A percentile compares a stretch with the other conserved stretches of the same genome.
Evolutionary conservation across 1,284 basidiomycete genomes (phyloP).

Genomic region (Ustilago xerochloae): DNA sequence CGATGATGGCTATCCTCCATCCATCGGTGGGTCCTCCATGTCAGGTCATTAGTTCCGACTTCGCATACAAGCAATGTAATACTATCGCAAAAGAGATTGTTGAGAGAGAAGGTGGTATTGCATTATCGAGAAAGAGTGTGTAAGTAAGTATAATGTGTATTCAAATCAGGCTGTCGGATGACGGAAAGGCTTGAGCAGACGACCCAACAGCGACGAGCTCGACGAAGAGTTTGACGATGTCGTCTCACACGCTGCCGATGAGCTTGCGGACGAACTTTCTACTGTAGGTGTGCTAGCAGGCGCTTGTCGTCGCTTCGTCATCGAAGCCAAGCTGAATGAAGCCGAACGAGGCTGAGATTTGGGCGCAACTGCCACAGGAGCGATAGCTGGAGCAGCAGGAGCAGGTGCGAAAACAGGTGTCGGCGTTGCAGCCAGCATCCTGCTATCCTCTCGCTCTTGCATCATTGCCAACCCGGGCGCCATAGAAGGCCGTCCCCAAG

Average conservation of each 20-base stretch:
- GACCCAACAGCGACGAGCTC: background rate
- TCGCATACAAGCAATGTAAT: background rate
- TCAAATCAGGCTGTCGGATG: background rate
- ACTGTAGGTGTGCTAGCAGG: background rate
- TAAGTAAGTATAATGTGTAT: background rate
- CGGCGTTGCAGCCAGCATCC: background rate
- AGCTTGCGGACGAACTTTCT: background rate
- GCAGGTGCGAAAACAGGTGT: background rate
- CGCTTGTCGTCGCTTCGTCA: background rate
- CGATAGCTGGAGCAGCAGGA: background rate
- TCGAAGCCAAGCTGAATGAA: background rate
- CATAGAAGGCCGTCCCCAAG: background rate
- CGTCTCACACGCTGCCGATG: background rate
- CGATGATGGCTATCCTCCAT: constrained; percentile 24
- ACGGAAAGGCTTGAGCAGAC: background rate
- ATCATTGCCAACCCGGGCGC: background rate
- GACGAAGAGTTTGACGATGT: background rate
- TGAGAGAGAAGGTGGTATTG: background rate
- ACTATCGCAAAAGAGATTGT: background rate
- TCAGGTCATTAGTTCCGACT: constrained; percentile 13
- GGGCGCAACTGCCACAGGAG: too few relatives aligned
- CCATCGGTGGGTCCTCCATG: constrained; percentile 6
- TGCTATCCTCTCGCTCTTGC: background rate
- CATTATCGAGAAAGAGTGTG: background rate
- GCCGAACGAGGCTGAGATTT: background rate